phyloP scores from a whole-genome alignment of 371 early-diverging fungal genomes.

The Rhizomucor pusillus region DNA sequence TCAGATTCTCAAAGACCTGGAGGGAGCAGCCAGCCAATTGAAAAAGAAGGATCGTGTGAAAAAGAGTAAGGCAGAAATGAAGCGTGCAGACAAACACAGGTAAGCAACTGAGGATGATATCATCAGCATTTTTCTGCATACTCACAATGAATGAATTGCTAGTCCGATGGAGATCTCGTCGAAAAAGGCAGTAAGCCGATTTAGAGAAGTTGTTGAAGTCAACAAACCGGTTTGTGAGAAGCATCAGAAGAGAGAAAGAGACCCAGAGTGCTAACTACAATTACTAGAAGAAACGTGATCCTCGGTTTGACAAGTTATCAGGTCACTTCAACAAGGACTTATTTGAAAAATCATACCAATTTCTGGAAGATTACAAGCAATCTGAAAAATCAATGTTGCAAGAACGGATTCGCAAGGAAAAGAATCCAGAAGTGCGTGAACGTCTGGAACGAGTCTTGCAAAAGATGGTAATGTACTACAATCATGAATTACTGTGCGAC shows the following conservation, averaged over 20 bases:
- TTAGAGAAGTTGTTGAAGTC: constrained; percentile 64
- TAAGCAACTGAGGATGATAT: constrained; percentile 9
- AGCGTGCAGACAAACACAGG: constrained; percentile 48
- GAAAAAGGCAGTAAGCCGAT: constrained; percentile 77
- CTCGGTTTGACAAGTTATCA: constrained; percentile 82
- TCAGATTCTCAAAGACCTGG: constrained; percentile 37
- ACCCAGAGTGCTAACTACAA: too few species aligned
- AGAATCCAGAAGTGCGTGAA: constrained; percentile 53
- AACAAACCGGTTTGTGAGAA: too few species aligned
- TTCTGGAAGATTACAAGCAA: constrained; percentile 72
- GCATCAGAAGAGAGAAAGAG: too few species aligned
- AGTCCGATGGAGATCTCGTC: constrained; percentile 81
- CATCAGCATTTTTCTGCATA: background rate
- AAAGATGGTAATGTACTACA: constrained; percentile 48
- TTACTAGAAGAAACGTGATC: constrained; percentile 81
- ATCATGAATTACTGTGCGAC: background rate
- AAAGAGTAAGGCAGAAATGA: constrained; percentile 46
- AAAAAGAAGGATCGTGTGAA: constrained; percentile 37
- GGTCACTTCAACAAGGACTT: constrained; percentile 86
- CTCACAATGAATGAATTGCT: background rate
- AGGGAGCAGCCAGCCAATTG: constrained; percentile 32
- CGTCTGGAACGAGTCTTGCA: constrained; percentile 43
- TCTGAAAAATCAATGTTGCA: constrained; percentile 69
- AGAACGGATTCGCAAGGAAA: constrained; percentile 59
- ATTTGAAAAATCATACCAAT: constrained; percentile 83